Conservation (phyloP, 257 asterid species). For the Leptodermis oblonga region DNA sequence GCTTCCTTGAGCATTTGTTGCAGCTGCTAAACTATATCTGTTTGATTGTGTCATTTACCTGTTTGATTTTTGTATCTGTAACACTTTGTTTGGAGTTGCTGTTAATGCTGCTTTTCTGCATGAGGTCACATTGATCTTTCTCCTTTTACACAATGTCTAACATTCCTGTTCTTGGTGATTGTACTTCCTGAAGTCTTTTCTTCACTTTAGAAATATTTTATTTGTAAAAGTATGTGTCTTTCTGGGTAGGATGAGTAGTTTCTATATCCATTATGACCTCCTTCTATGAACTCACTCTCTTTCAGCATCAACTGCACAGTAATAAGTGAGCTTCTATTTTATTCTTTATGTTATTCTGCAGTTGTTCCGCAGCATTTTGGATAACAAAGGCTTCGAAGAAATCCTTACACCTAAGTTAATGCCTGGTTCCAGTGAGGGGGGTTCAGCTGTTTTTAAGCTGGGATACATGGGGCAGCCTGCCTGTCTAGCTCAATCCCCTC, state of each 20-base stretch:
- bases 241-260: neutral
- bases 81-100: neutral
- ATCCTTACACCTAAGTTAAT: constrained; percentile 84
- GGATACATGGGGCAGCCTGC: constrained; percentile 86
- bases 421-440: constrained; percentile 95
- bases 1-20: neutral
- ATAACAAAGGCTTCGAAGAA: constrained; percentile 56
- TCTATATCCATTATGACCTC: neutral
- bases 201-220: neutral
- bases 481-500: constrained; percentile 94
- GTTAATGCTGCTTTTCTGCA: neutral
- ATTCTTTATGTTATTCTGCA: constrained; percentile 26
- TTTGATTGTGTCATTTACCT: neutral
- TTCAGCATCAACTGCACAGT: neutral
- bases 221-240: neutral
- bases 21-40: no score
- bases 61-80: no score
- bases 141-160: neutral
- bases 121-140: neutral
- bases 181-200: neutral
- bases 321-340: neutral
- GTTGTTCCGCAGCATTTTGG: constrained; percentile 63
- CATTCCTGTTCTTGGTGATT: neutral
- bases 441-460: constrained; percentile 80
- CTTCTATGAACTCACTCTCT: no score